phyloP scores from a whole-genome alignment of 495 filamentous ascomycete genomes.

The Ramalina intermedia region DNA sequence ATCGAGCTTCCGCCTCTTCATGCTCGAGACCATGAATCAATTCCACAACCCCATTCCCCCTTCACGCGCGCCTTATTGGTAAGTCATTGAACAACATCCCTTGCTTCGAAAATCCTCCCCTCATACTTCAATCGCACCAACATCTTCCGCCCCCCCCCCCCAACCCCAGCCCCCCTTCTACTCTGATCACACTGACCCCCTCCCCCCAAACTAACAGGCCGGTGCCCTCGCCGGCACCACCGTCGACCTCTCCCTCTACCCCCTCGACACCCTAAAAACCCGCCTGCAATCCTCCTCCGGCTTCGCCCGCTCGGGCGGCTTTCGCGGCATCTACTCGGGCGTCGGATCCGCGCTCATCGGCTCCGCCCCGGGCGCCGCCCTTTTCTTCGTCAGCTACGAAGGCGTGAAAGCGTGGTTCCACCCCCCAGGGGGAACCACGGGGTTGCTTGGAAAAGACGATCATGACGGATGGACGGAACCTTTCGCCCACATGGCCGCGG shows the following conservation, averaged over 20 bases:
- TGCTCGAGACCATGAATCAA: background rate
- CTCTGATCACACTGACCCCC: background rate
- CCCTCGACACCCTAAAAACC: constrained; percentile 84
- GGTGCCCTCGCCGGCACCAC: constrained; percentile 75
- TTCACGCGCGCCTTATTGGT: constrained; percentile 12
- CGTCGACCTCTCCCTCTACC: constrained; percentile 81
- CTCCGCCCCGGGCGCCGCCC: constrained; percentile 88
- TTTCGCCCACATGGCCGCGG: constrained; percentile 69
- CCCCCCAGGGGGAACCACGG: background rate
- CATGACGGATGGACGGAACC: constrained; percentile 20
- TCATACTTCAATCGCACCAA: background rate
- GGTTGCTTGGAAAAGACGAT: background rate
- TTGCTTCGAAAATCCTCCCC: no score
- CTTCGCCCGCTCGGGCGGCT: constrained; percentile 56
- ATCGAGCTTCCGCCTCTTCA: no score
- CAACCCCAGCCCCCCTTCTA: no score
- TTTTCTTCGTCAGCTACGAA: constrained; percentile 98
- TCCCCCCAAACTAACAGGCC: constrained; percentile 29
- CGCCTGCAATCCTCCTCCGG: constrained; percentile 78
- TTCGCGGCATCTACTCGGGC: constrained; percentile 61
- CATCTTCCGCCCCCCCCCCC: background rate
- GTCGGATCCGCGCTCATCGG: constrained; percentile 54
- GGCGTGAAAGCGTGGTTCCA: constrained; percentile 48
- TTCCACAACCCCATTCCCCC: background rate
- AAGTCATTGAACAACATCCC: background rate